A percentile compares a stretch with the other conserved stretches of the same genome.
Evolutionary conservation across 345 rosid genomes (phyloP).

Genomic region (Geranium rotundifolium): DNA sequence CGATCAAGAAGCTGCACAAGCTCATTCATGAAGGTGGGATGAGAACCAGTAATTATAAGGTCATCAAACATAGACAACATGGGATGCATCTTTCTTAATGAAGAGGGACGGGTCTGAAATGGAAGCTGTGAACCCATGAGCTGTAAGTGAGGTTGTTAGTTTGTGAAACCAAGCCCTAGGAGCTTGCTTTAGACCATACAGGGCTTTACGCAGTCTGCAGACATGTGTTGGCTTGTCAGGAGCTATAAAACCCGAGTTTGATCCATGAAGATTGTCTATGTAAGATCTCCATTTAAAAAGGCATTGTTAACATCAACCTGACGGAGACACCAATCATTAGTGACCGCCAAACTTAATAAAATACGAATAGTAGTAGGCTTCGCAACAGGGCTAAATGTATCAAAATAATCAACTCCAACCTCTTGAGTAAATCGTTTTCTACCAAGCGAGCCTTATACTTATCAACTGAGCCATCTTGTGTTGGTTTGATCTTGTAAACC

Average conservation of each 20-base stretch:
- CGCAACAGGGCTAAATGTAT: background rate
- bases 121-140: background rate
- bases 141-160: background rate
- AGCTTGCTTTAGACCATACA: slow-evolving; percentile 1
- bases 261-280: background rate
- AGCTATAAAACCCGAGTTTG: background rate
- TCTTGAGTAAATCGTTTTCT: background rate
- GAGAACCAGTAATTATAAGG: too few species aligned
- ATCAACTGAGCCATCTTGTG: background rate
- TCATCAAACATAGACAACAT: too few species aligned
- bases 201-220: background rate
- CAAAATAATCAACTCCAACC: background rate
- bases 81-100: background rate
- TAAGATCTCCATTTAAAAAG: background rate
- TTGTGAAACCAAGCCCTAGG: too few species aligned
- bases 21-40: too few species aligned
- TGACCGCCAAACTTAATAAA: background rate
- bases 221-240: background rate
- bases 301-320: background rate
- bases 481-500: background rate
- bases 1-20: too few species aligned
- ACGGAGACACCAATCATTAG: background rate
- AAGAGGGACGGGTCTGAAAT: background rate
- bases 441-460: background rate
- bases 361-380: background rate